phyloP scores from a whole-genome alignment of 2,329 filamentous ascomycete species.

The Sclerotinia trifoliorum region DNA sequence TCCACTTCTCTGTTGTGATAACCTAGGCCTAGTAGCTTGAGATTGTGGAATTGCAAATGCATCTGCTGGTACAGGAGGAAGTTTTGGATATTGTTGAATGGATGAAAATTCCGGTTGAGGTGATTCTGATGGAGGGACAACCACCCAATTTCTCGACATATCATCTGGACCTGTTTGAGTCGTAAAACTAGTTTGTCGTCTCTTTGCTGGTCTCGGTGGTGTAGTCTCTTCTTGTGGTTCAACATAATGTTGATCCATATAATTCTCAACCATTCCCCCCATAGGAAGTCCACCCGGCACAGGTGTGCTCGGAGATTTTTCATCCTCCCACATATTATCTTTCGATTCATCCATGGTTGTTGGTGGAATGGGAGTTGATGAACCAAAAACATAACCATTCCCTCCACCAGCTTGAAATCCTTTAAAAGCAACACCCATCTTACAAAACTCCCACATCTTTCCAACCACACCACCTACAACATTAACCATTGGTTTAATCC shows the following conservation, averaged over 20 bases:
- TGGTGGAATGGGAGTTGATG: neutral
- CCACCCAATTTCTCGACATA: constrained; percentile 67
- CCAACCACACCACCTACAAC: constrained; percentile 67
- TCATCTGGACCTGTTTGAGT: constrained; percentile 49
- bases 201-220: constrained; percentile 47
- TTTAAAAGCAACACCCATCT: constrained; percentile 60
- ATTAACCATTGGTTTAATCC: constrained; percentile 44
- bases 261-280: constrained; percentile 33
- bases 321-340: constrained; percentile 28
- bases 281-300: neutral
- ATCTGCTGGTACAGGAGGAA: constrained; percentile 24
- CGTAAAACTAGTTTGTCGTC: constrained; percentile 45
- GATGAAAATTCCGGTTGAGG: neutral
- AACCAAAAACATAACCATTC: constrained; percentile 53
- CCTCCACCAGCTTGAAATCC: constrained; percentile 89
- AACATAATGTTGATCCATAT: constrained; percentile 39
- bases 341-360: constrained; percentile 15
- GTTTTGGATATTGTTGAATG: constrained; percentile 5
- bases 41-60: constrained; percentile 13
- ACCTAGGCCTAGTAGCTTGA: constrained; percentile 1
- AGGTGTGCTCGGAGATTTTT: constrained; percentile 24
- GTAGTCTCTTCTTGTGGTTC: constrained; percentile 41
- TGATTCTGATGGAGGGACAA: constrained; percentile 47
- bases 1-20: constrained; percentile 24
- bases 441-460: constrained; percentile 82